phyloP scores from a whole-genome alignment of 257 asterid genomes.

The Nicotiana noctiflora region DNA sequence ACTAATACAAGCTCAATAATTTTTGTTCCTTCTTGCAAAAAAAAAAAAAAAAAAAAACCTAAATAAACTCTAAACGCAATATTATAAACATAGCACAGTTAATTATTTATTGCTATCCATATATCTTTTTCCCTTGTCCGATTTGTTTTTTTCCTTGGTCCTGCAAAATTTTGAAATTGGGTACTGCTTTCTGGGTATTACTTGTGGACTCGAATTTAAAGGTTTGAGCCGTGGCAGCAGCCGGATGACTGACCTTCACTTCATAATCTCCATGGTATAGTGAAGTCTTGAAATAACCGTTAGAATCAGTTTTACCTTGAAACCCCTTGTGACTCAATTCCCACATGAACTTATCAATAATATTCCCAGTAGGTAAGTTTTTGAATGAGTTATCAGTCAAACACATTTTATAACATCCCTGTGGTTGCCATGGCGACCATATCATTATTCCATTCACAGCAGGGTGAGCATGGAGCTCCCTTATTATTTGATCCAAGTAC shows the following conservation, averaged over 20 bases:
- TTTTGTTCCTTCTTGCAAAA: background rate
- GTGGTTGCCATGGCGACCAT: constrained; percentile 16
- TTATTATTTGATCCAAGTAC: constrained; percentile 15
- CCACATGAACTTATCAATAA: constrained; percentile 19
- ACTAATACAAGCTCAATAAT: background rate
- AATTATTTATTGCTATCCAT: background rate
- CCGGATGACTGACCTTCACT: constrained; percentile 1
- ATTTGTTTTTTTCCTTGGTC: background rate
- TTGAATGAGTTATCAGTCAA: constrained; percentile 22
- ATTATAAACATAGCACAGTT: background rate
- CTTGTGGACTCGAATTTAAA: background rate
- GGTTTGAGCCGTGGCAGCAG: background rate
- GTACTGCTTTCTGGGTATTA: background rate
- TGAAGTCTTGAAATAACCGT: constrained; percentile 15
- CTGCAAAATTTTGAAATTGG: no score
- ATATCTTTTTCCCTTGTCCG: background rate
- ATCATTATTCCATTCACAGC: constrained; percentile 23
- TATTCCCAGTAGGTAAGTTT: constrained; percentile 24
- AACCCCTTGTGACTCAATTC: constrained; percentile 18
- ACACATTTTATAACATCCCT: constrained; percentile 24
- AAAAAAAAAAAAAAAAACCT: background rate
- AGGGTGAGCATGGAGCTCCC: constrained; percentile 20
- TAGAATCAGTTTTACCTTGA: constrained; percentile 10
- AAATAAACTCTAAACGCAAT: background rate
- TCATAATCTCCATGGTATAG: constrained; percentile 26